These are phyloP conservation scores for Nicotiana attenuata DNA, from an alignment of 257 asterid species.

Conservation along the genomic window DNA sequence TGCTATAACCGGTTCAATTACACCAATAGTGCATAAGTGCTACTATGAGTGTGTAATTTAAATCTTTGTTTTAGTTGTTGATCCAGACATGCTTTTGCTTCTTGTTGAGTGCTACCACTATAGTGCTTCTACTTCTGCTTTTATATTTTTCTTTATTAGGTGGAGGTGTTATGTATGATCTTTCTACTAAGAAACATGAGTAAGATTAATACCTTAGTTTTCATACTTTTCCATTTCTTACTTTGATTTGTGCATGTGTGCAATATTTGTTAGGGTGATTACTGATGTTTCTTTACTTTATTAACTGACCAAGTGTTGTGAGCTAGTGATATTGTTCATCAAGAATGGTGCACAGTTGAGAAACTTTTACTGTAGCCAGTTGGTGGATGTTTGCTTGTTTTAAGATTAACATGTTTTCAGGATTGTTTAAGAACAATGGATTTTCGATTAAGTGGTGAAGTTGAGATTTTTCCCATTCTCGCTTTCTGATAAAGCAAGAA, in stretches of 20 bases:
- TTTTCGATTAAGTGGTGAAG: background rate
- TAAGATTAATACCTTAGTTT: background rate
- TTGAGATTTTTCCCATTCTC: background rate
- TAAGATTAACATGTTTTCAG: background rate
- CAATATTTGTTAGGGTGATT: background rate
- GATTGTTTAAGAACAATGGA: background rate
- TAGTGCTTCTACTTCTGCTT: background rate
- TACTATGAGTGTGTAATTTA: background rate
- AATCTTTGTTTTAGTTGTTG: background rate
- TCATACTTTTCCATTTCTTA: background rate
- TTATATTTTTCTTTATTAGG: background rate
- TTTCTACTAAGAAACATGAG: background rate
- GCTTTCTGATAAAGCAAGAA: background rate
- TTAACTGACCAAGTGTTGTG: background rate
- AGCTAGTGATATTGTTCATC: background rate
- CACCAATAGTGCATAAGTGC: background rate
- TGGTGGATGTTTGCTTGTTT: background rate
- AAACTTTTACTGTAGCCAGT: background rate
- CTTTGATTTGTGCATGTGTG: background rate
- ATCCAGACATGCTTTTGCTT: background rate
- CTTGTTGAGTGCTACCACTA: background rate
- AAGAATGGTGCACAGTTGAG: background rate
- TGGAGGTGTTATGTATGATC: background rate
- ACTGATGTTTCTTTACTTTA: background rate
- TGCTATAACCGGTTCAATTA: constrained; percentile 65